phyloP scores from a whole-genome alignment of 1,284 basidiomycete species.

The Phylloboletellus chloephorus region DNA sequence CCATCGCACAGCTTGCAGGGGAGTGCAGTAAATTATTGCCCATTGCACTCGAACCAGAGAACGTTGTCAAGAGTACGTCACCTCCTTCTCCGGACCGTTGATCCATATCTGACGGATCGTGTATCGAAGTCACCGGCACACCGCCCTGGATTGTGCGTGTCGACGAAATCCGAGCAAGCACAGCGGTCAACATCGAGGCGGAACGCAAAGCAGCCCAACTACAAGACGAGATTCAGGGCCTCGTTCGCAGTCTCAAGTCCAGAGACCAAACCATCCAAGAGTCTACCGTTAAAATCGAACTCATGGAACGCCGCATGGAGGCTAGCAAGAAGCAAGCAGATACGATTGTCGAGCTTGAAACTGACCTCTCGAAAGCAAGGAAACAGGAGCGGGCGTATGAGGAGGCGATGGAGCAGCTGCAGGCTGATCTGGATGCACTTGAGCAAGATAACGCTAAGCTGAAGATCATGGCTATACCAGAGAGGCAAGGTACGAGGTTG shows the following conservation, averaged over 20 bases:
- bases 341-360: slow-evolving; percentile 74
- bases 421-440: slow-evolving; percentile 80
- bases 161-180: slow-evolving; percentile 77
- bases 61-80: slow-evolving; percentile 67
- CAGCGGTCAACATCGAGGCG: slow-evolving; percentile 86
- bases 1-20: slow-evolving; percentile 63
- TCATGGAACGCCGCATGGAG: slow-evolving; percentile 91
- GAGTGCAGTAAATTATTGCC: slow-evolving; percentile 71
- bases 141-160: slow-evolving; percentile 89
- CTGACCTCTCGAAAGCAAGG: slow-evolving; percentile 71
- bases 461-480: slow-evolving; percentile 60
- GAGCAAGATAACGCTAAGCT: slow-evolving; percentile 86
- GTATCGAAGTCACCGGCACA: slow-evolving; percentile 58
- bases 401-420: slow-evolving; percentile 90
- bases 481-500: slow-evolving; percentile 54
- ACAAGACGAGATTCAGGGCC: slow-evolving; percentile 84
- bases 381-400: slow-evolving; percentile 87
- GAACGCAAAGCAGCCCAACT: slow-evolving; percentile 83
- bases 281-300: slow-evolving; percentile 84
- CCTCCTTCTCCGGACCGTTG: not conserved
- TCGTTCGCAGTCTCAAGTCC: slow-evolving; percentile 76
- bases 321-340: slow-evolving; percentile 86
- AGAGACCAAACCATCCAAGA: slow-evolving; percentile 92
- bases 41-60: slow-evolving; percentile 69
- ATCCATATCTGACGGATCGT: slow-evolving; percentile 2